Evolutionary conservation across 768 basidiomycete species (phyloP), one percentile per base, ranked within the genome.

Genomic region (Mycena maculata): DNA sequence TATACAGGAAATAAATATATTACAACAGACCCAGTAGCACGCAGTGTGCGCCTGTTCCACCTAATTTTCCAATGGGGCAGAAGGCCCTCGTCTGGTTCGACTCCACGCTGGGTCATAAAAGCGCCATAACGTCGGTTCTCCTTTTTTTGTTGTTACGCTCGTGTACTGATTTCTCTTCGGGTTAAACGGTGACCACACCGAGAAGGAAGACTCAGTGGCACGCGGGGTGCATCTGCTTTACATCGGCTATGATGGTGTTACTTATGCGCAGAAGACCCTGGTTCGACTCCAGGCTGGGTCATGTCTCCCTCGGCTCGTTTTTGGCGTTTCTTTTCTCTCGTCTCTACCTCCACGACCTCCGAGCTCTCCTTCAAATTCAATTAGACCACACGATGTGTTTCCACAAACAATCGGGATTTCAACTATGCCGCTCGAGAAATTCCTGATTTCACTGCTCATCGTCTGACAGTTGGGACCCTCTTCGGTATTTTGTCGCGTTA

Each of bases 201-300:
- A 36, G 33, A 7, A 36, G 13, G 18, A 55, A 55, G 38, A 55
- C 57, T 23, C 57, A 18, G 45, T 58, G 45, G 45, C 31, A 25
- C 31, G 13, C 27, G 44, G 23, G 33, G 44, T 36, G 30, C 57
- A 16, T 58, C 31, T 36, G 57, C 44, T 58, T 47, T 20, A 50
- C 27, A 10, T 42, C 25, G 41, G 25, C 25, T 20, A 15, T 13
- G 41, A 28, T 28, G 54, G 39, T 25, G 22, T 33, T 23, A 33
- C 52, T 36, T 31, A 13, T n/a, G 16, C 28, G 36, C 33, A 38
- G 33, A 38, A 54, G n/a, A 7, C 4, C 36, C 52, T 38, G 52
- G 52, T 54, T 54, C 52, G 20, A 54, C 36, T 38, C 52, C 52
- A 38, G 52, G 52, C 36, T 38, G 36, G 22, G 36, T 53, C 22